Conservation (phyloP, 2,329 filamentous ascomycete species). For the Alternaria angustiovoidea region DNA sequence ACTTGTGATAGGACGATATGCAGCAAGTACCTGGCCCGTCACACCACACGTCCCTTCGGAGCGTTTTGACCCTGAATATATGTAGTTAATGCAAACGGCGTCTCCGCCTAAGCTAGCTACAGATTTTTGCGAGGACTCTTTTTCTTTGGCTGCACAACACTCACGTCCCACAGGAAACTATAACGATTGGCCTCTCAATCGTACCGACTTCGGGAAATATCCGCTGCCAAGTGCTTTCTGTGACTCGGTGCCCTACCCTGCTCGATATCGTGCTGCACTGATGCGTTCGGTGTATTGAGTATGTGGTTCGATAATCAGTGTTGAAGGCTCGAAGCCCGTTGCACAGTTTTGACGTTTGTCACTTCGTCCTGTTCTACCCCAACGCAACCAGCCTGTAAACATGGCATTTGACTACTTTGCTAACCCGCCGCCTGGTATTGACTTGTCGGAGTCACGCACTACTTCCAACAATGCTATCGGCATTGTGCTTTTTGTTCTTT, state of each 20-base stretch:
- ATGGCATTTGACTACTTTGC: slow-evolving; percentile 22
- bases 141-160: neutral
- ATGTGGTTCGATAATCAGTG: neutral
- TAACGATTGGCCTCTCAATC: neutral
- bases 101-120: neutral
- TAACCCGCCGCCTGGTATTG: slow-evolving; percentile 26
- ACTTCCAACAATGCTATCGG: slow-evolving; percentile 32
- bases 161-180: neutral
- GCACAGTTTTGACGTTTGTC: neutral
- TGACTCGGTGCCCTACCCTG: neutral
- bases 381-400: neutral
- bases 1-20: neutral
- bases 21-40: neutral
- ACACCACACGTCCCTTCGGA: neutral
- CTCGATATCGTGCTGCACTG: neutral
- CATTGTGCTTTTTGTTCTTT: slow-evolving; percentile 30
- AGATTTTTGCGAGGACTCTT: neutral
- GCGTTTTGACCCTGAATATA: neutral
- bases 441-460: slow-evolving; percentile 32
- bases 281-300: neutral
- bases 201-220: neutral
- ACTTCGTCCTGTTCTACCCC: neutral
- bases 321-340: neutral
- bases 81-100: neutral
- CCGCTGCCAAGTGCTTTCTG: neutral